Percentiles rank a stretch among this genome's conserved stretches.
Conservation (phyloP, 2,329 filamentous ascomycete species). For the Penicillium paneum region DNA sequence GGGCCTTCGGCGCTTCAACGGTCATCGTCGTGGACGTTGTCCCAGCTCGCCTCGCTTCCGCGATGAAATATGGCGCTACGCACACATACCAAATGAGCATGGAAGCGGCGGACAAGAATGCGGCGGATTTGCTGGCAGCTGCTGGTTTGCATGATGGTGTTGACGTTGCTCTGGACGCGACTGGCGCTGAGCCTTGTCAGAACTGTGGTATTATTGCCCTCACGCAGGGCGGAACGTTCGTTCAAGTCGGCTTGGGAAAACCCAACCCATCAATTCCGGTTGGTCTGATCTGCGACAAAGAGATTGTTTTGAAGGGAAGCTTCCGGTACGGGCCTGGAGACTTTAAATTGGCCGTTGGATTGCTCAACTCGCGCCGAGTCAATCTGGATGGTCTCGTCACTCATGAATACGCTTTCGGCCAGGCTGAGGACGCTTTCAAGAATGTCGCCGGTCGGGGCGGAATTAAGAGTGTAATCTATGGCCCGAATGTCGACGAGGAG, state of each 20-base stretch:
- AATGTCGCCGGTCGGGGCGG: slow-evolving; percentile 73
- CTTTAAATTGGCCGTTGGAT: slow-evolving; percentile 73
- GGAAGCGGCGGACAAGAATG: slow-evolving; percentile 65
- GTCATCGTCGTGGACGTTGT: slow-evolving; percentile 76
- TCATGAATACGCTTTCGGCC: slow-evolving; percentile 67
- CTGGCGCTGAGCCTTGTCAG: slow-evolving; percentile 70
- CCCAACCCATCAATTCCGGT: slow-evolving; percentile 63
- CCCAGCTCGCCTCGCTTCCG: slow-evolving; percentile 65
- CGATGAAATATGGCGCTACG: slow-evolving; percentile 59
- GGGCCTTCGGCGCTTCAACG: slow-evolving; percentile 72
- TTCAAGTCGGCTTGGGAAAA: slow-evolving; percentile 84
- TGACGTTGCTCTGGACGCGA: slow-evolving; percentile 73
- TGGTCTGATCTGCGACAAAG: slow-evolving; percentile 81
- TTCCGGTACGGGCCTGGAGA: slow-evolving; percentile 85
- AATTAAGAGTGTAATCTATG: slow-evolving; percentile 43
- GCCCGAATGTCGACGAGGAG: slow-evolving; percentile 22
- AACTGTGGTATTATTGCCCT: slow-evolving; percentile 67
- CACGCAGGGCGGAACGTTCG: slow-evolving; percentile 66
- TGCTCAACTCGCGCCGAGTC: slow-evolving; percentile 62
- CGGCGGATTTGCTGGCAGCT: slow-evolving; percentile 58
- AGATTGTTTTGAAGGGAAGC: slow-evolving; percentile 76
- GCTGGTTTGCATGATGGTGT: slow-evolving; percentile 61
- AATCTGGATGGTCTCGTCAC: slow-evolving; percentile 73
- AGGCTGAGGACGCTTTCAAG: slow-evolving; percentile 78
- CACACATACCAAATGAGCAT: slow-evolving; percentile 57